Base-by-base conservation (phyloP, 1,284 basidiomycete species). In the Coniferiporia weirii region DNA sequence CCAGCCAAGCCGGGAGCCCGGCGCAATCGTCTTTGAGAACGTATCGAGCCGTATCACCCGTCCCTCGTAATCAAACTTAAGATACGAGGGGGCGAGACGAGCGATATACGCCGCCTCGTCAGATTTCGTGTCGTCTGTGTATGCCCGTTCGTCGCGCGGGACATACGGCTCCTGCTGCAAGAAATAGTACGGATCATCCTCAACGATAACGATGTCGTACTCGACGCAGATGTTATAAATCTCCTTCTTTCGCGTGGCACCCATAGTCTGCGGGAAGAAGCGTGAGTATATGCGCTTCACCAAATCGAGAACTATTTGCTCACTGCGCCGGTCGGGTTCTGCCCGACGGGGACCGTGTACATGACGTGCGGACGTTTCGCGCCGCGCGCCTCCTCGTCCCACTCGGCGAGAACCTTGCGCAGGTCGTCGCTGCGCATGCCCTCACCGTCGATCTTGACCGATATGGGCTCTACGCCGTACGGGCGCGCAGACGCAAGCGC, bases 171-270 rank as follows among this genome's bases (percentile, higher is more conserved):
- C 80, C 62, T 82, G 70, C 68, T 88, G 87, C 17, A 93, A 74
- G 74, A 90, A 89, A 70, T 83, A 92, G 72, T 93, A 93, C 7
- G 90, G 91, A 71, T 92, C 89, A 64, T 91, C 89, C 73, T 92
- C 89, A 59, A 85, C 79, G 62, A 89, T 88, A 63, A 90, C 81
- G 17, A 89, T 66, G 64, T 91, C 87, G 70, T 83, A 93, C 73
- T 91, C 86, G 56, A 87, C 82, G 63, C 87, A 90, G 59, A 93
- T 76, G 32, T 83, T 80, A 70, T 94, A 94, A 57, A 94, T 87
- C 55, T 81, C 82, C 71, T 87, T 82, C 75, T 93, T 93, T 64
- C 91, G 77, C 58, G 78, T 69, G 3, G 72, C 70, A n/a, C 77
- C 72, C 81, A 89, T 87, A 0, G 86, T 88, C 80, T 85, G 59